Conservation (phyloP, 2,329 filamentous ascomycete species). For the Penicillium sp. region DNA sequence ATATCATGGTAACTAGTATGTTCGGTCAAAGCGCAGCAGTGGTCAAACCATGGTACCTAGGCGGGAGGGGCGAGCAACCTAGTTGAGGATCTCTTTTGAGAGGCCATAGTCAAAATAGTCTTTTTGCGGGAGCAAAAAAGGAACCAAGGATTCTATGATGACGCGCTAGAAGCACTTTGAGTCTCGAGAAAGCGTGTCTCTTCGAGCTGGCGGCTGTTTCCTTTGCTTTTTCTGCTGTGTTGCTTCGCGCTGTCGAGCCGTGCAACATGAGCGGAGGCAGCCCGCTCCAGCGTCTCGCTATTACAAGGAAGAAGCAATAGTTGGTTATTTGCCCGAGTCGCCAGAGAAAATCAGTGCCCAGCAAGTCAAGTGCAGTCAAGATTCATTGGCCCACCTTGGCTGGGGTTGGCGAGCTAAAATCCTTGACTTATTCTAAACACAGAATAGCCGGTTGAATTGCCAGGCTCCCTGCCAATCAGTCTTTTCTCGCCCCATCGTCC, state of each 20-base stretch:
- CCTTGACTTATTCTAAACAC: not conserved
- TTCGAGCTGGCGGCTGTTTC: not conserved
- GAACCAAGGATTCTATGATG: not conserved
- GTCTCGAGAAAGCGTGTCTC: not conserved
- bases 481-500: not conserved
- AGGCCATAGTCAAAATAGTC: not conserved
- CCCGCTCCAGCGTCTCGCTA: not conserved
- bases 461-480: not conserved
- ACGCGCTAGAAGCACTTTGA: not conserved
- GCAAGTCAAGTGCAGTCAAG: slow-evolving; percentile 15
- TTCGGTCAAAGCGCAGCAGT: slow-evolving; percentile 2
- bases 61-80: not conserved
- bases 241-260: not conserved
- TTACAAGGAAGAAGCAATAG: not conserved
- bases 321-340: not conserved
- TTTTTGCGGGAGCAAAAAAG: not conserved
- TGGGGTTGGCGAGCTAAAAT: not conserved
- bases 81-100: not conserved
- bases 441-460: not conserved
- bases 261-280: not conserved
- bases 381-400: slow-evolving; percentile 18
- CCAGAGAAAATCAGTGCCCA: slow-evolving; percentile 8
- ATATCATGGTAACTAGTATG: not conserved
- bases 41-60: slow-evolving; percentile 5
- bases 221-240: not conserved